Percentiles rank a stretch among this genome's conserved stretches.
Conservation (phyloP, 352 stramenopile genomes). For the Phytopythium ostracodes region DNA sequence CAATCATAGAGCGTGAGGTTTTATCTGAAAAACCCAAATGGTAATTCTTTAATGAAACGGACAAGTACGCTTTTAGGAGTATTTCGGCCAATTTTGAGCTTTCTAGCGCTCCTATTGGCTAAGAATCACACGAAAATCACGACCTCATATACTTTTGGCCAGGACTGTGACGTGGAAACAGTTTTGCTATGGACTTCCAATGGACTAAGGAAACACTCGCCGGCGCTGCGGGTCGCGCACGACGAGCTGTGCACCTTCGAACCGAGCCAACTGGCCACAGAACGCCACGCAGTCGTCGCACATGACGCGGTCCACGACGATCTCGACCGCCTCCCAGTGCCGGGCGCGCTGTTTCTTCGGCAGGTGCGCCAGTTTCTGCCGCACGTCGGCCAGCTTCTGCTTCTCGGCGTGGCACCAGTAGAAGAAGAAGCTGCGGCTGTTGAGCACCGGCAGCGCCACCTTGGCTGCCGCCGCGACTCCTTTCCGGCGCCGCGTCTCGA, state of each 20-base stretch:
- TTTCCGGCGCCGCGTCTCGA: constrained; percentile 33
- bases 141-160: too few relatives aligned
- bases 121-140: too few relatives aligned
- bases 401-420: constrained; percentile 87
- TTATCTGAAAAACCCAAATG: too few relatives aligned
- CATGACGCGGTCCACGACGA: constrained; percentile 73
- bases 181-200: not conserved
- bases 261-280: constrained; percentile 30
- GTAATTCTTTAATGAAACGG: too few relatives aligned
- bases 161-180: too few relatives aligned
- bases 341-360: not conserved
- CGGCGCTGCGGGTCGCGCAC: constrained; percentile 44
- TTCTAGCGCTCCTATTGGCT: too few relatives aligned
- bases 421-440: constrained; percentile 83
- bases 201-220: constrained; percentile 32
- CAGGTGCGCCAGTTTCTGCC: constrained; percentile 39
- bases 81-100: too few relatives aligned
- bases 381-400: constrained; percentile 78
- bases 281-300: constrained; percentile 76
- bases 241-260: constrained; percentile 32
- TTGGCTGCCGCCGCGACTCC: constrained; percentile 12
- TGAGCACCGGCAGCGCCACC: constrained; percentile 35
- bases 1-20: too few relatives aligned
- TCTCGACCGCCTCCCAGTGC: constrained; percentile 47
- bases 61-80: too few relatives aligned